phyloP scores from a whole-genome alignment of 2,329 filamentous ascomycete species.

The Rhexocercosporidium sp. region DNA sequence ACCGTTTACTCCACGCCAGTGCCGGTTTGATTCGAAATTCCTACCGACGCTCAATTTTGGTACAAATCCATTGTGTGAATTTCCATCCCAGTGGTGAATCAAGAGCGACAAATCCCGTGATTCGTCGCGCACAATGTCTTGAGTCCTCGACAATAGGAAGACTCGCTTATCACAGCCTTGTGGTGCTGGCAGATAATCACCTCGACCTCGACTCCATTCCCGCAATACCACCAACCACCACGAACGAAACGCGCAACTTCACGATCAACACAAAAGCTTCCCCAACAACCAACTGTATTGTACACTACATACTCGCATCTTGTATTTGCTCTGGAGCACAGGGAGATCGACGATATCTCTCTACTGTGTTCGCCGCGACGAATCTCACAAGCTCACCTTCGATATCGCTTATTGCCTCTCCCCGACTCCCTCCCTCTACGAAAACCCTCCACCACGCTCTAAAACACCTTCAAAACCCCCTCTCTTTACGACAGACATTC shows the following conservation, averaged over 20 bases:
- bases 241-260: not conserved
- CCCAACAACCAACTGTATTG: not conserved
- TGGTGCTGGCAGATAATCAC: not conserved
- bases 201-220: not conserved
- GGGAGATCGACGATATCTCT: not conserved
- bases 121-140: not conserved
- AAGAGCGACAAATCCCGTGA: not conserved
- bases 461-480: too few relatives aligned
- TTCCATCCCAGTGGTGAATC: not conserved
- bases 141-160: slow-evolving; percentile 7
- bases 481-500: not conserved
- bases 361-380: slow-evolving; percentile 2
- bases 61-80: not conserved
- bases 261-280: not conserved
- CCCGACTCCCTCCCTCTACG: not conserved
- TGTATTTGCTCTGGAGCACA: slow-evolving; percentile 5
- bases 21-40: not conserved
- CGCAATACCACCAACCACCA: not conserved
- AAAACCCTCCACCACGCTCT: not conserved
- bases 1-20: not conserved
- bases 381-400: not conserved
- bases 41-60: not conserved
- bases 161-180: not conserved
- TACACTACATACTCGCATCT: not conserved
- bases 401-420: not conserved